These are phyloP conservation scores for Phytophthora melonis DNA, from an alignment of 352 stramenopile species.

Conservation along the genomic window DNA sequence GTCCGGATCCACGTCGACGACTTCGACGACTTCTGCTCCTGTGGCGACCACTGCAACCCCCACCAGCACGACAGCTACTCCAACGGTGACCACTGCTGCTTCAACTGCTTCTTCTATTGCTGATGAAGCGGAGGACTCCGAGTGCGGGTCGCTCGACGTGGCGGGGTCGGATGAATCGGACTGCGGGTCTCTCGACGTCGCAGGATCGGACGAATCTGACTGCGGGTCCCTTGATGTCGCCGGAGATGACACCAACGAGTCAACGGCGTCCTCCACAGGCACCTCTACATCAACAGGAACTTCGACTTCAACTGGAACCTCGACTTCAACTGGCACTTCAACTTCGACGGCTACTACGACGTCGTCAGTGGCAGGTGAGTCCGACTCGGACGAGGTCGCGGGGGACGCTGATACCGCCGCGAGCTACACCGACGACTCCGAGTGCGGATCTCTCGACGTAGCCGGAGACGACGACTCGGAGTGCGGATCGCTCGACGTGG, in stretches of 20 bases:
- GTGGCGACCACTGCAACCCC: constrained; percentile 19
- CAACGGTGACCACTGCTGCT: neutral
- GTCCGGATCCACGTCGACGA: constrained; percentile 9
- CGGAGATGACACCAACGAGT: constrained; percentile 27
- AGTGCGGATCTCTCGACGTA: constrained; percentile 30
- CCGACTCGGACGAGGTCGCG: constrained; percentile 32
- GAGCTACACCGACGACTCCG: constrained; percentile 31
- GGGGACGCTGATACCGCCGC: constrained; percentile 29
- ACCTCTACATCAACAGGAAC: constrained; percentile 3
- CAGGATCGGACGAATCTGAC: constrained; percentile 31
- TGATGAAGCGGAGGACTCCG: constrained; percentile 31
- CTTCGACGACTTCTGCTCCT: constrained; percentile 13
- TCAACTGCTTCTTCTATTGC: constrained; percentile 7
- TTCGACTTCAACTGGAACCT: constrained; percentile 17
- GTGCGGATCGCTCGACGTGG: constrained; percentile 31
- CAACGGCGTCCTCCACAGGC: constrained; percentile 16
- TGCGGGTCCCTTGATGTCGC: constrained; percentile 36
- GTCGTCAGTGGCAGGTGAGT: too few relatives aligned
- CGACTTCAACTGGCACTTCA: constrained; percentile 5
- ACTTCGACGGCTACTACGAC: constrained; percentile 8
- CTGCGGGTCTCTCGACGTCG: constrained; percentile 33
- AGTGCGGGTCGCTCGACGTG: constrained; percentile 32
- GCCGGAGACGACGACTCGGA: constrained; percentile 18
- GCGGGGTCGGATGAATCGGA: constrained; percentile 30
- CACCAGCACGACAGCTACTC: constrained; percentile 5